These are phyloP conservation scores for Ascocoryne sarcoides DNA, from an alignment of 2,329 filamentous ascomycete species.

Conservation along the genomic window DNA sequence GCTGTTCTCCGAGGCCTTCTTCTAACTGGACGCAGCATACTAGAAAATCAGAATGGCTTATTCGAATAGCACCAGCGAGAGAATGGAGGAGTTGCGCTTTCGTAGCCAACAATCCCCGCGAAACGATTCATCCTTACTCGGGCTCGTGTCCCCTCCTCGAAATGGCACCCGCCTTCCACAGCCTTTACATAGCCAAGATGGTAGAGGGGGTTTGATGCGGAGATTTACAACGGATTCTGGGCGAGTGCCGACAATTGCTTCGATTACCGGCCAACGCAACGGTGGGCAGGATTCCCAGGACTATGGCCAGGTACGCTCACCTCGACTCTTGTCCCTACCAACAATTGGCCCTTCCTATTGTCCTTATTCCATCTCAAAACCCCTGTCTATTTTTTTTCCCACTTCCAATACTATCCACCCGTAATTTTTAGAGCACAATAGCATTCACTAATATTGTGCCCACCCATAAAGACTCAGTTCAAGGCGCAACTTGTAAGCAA, in stretches of 20 bases:
- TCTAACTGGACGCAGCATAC: constrained; percentile 17
- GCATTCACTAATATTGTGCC: neutral
- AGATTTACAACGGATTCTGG: constrained; percentile 91
- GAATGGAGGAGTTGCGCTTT: constrained; percentile 74
- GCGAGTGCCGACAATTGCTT: constrained; percentile 65
- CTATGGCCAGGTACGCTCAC: constrained; percentile 27
- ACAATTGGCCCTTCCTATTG: neutral
- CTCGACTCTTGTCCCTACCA: constrained; percentile 13
- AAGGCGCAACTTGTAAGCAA: constrained; percentile 68
- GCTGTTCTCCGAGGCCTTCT: neutral
- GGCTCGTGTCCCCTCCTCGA: constrained; percentile 65
- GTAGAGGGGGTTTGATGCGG: constrained; percentile 70
- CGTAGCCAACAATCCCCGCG: constrained; percentile 68
- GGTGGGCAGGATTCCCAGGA: constrained; percentile 23
- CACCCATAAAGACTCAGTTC: constrained; percentile 46
- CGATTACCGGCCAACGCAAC: constrained; percentile 24
- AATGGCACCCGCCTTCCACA: constrained; percentile 56
- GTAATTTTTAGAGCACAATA: neutral
- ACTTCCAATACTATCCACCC: too few relatives aligned
- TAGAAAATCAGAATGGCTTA: constrained; percentile 48
- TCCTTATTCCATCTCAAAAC: neutral
- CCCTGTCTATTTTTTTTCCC: neutral
- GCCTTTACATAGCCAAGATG: constrained; percentile 52
- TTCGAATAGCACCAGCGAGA: constrained; percentile 51
- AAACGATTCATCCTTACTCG: constrained; percentile 66